Percentiles rank a stretch among this genome's conserved stretches.
Conservation (phyloP, 2,329 filamentous ascomycete genomes). For the Colletotrichum agaves region DNA sequence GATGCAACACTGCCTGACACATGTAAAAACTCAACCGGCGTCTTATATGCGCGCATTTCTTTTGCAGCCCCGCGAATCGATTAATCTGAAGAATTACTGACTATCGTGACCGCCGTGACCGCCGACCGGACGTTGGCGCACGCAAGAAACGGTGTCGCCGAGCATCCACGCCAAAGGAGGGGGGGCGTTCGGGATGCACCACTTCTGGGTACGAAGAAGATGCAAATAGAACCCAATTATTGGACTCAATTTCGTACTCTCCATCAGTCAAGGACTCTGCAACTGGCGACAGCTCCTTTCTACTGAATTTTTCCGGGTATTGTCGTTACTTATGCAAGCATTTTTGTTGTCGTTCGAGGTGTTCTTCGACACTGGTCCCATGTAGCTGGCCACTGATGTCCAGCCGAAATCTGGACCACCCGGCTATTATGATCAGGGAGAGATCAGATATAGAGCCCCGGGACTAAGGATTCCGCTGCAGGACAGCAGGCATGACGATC, state of each 20-base stretch:
- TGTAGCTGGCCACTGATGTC: constrained; percentile 6
- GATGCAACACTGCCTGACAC: constrained; percentile 8
- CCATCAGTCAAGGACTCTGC: not conserved
- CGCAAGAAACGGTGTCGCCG: constrained; percentile 20
- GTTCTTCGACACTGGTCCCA: constrained; percentile 1
- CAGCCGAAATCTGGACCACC: constrained; percentile 12
- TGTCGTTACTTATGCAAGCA: not conserved
- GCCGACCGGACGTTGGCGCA: not conserved
- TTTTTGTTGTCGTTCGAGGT: not conserved
- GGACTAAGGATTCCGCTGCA: constrained; percentile 35
- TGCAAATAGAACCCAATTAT: constrained; percentile 10
- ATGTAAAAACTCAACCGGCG: not conserved
- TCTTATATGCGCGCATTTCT: not conserved
- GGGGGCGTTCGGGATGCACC: constrained; percentile 28
- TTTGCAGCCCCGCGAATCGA: constrained; percentile 9
- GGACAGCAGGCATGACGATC: constrained; percentile 38
- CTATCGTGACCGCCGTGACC: not conserved
- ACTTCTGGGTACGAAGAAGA: not conserved
- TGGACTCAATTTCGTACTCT: not conserved
- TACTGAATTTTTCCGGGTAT: not conserved
- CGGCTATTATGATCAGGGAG: constrained; percentile 30
- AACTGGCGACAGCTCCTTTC: not conserved
- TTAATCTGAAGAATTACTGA: constrained; percentile 5
- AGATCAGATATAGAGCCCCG: constrained; percentile 37
- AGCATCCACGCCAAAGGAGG: constrained; percentile 23